Percentiles rank a stretch among this genome's conserved stretches.
These are phyloP conservation scores for Neocucurbitaria cava DNA, from an alignment of 2,329 filamentous ascomycete genomes.

Conservation along the genomic window DNA sequence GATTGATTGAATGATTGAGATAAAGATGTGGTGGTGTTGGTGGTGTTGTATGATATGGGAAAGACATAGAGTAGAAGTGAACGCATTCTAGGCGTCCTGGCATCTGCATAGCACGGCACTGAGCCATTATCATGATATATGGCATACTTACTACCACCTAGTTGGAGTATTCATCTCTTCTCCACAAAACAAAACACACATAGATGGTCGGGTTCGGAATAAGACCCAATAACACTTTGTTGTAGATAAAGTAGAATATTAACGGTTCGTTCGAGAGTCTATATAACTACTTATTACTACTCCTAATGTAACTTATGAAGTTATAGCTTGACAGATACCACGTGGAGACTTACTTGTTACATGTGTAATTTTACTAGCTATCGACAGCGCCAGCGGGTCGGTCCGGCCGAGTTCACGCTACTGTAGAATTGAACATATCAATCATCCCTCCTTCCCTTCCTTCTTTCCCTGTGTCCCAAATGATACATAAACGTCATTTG, in stretches of 20 bases:
- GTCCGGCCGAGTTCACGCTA: neutral
- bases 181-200: no score
- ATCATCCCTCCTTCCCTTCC: no score
- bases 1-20: constrained; percentile 26
- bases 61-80: constrained; percentile 6
- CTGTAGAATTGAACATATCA: no score
- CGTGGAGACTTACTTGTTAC: neutral
- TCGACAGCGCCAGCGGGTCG: neutral
- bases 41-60: constrained; percentile 20
- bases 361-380: neutral
- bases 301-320: no score
- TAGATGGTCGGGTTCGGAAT: no score
- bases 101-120: neutral
- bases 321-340: no score
- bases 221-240: no score
- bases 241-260: neutral
- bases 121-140: neutral
- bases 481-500: no score
- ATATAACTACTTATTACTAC: neutral
- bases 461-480: neutral
- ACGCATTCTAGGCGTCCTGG: constrained; percentile 21
- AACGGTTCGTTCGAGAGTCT: neutral
- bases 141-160: no score
- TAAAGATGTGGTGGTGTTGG: neutral
- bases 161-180: neutral